A percentile compares a stretch with the other conserved stretches of the same genome.
Conservation (phyloP, 2,329 filamentous ascomycete species). For the Penicillium sp. region DNA sequence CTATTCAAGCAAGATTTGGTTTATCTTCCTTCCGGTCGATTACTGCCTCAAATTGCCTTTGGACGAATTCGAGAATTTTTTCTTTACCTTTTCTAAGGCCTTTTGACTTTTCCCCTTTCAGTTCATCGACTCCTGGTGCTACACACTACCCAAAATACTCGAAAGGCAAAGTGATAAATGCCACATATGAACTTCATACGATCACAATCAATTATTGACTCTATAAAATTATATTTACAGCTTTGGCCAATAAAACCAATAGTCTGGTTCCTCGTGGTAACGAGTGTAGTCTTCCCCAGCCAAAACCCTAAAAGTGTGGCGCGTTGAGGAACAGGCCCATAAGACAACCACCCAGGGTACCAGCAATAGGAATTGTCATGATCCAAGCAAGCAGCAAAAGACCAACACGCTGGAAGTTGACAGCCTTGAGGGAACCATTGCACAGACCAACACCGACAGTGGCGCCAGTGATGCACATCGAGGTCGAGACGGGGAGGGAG, state of each 20-base stretch:
- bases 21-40: no score
- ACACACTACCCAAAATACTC: no score
- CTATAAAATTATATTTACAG: neutral
- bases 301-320: conserved; percentile 51
- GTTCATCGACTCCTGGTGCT: no score
- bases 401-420: conserved; percentile 73
- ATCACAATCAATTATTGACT: neutral
- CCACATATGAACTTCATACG: neutral
- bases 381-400: conserved; percentile 68
- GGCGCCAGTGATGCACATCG: conserved; percentile 77
- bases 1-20: no score
- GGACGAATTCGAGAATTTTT: no score
- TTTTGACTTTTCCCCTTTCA: no score
- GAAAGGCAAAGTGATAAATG: no score
- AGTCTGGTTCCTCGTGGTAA: neutral
- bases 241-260: neutral
- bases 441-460: conserved; percentile 76
- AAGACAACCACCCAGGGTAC: conserved; percentile 54
- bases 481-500: conserved; percentile 72
- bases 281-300: neutral
- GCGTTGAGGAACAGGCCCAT: conserved; percentile 60
- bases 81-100: no score
- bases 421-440: conserved; percentile 69
- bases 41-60: no score
- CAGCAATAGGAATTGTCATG: conserved; percentile 62